Evolutionary conservation across 805 yeast genomes (phyloP).

Genomic region (Wickerhamomyces sydowiorum): DNA sequence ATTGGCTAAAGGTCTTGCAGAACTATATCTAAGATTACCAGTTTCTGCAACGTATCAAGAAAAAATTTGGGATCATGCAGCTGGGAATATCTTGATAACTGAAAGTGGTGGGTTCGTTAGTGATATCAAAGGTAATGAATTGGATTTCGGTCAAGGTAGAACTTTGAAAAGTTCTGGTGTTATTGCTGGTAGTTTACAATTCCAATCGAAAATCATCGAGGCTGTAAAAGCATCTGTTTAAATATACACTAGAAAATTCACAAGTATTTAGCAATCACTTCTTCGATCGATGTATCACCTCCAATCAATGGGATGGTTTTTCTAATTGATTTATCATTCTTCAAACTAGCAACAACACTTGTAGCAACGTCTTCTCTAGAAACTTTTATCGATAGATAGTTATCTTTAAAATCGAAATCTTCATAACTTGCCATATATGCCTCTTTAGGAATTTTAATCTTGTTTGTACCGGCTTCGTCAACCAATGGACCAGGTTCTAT

Average conservation of each 20-base stretch:
- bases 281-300: slow-evolving; percentile 29
- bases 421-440: neutral
- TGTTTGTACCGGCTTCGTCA: slow-evolving; percentile 35
- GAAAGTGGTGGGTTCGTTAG: slow-evolving; percentile 93
- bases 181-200: slow-evolving; percentile 60
- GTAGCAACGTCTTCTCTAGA: slow-evolving; percentile 47
- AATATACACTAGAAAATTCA: neutral
- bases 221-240: slow-evolving; percentile 17
- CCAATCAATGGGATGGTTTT: slow-evolving; percentile 35
- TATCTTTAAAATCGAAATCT: slow-evolving; percentile 9
- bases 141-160: slow-evolving; percentile 86
- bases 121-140: slow-evolving; percentile 68
- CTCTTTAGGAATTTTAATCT: slow-evolving; percentile 15
- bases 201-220: slow-evolving; percentile 24
- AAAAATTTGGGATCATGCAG: slow-evolving; percentile 99
- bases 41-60: slow-evolving; percentile 71
- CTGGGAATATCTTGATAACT: slow-evolving; percentile 78
- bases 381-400: slow-evolving; percentile 20
- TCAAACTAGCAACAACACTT: slow-evolving; percentile 29
- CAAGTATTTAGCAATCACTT: slow-evolving; percentile 2
- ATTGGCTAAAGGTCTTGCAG: slow-evolving; percentile 86
- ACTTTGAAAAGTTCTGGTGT: slow-evolving; percentile 80
- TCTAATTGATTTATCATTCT: slow-evolving; percentile 29
- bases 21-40: slow-evolving; percentile 86
- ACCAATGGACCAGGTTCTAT: slow-evolving; percentile 42